These are phyloP conservation scores for Colletotrichum sp. DNA, from an alignment of 2,329 filamentous ascomycete genomes.

Conservation along the genomic window DNA sequence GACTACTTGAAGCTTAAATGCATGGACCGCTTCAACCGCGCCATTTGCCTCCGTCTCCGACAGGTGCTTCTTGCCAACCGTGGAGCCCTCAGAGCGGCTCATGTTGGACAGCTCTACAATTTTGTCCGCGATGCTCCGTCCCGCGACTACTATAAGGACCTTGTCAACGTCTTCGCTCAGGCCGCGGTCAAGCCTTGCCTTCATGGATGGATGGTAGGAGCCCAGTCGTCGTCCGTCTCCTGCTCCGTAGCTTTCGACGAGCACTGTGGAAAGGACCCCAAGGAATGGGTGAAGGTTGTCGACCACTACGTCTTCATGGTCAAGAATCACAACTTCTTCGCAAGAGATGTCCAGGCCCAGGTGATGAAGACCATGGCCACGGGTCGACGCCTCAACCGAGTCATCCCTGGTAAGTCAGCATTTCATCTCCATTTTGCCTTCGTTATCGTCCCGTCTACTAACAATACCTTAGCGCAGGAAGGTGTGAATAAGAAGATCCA, in stretches of 20 bases:
- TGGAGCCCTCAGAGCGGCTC: background rate
- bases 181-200: constrained; percentile 12
- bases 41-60: background rate
- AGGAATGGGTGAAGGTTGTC: background rate
- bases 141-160: background rate
- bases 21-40: background rate
- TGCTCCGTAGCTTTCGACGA: background rate
- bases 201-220: background rate
- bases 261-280: background rate
- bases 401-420: background rate
- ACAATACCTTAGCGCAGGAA: background rate
- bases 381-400: background rate
- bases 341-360: background rate
- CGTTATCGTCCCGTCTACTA: background rate
- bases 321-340: background rate
- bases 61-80: constrained; percentile 2
- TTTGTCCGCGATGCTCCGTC: background rate
- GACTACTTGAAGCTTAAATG: background rate
- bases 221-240: background rate
- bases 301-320: background rate
- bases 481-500: background rate
- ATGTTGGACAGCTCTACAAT: background rate
- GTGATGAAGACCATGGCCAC: background rate
- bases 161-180: background rate
- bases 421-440: background rate